phyloP scores from a whole-genome alignment of 225 moss, liverwort and hornwort species.

The Climacium dendroides region DNA sequence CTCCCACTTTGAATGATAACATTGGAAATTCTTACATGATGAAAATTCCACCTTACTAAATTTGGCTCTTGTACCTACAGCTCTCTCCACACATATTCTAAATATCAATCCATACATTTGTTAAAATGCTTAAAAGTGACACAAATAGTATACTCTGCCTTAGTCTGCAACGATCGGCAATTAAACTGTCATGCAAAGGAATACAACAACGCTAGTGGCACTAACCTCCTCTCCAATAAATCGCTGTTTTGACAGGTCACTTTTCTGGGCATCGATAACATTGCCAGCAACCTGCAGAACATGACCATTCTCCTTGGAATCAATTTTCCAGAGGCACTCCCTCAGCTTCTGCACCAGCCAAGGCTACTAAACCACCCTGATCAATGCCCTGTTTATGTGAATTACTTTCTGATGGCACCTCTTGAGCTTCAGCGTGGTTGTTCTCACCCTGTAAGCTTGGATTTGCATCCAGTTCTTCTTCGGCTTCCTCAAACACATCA shows the following conservation, averaged over 20 bases:
- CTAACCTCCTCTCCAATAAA: conserved; percentile 24
- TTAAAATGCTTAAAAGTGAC: background rate
- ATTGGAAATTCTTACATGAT: background rate
- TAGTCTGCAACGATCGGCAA: background rate
- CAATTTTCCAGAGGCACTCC: background rate
- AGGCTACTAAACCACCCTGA: conserved; percentile 22
- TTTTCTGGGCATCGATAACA: conserved; percentile 3
- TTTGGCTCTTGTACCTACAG: background rate
- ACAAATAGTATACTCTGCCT: background rate
- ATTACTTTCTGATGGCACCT: conserved; percentile 13
- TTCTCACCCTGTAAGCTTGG: conserved; percentile 21
- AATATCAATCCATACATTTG: background rate
- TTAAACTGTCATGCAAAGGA: background rate
- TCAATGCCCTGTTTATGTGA: conserved; percentile 15
- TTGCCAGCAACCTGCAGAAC: conserved; percentile 19
- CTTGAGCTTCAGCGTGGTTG: background rate
- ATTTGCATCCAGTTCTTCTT: conserved; percentile 17
- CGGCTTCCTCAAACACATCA: conserved; percentile 27
- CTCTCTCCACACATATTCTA: background rate
- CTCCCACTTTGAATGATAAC: background rate
- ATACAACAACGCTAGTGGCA: background rate
- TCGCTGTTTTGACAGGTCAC: background rate
- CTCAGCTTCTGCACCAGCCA: conserved; percentile 14
- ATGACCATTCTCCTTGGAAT: conserved; percentile 13
- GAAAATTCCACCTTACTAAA: background rate